Evolutionary conservation across 2,329 filamentous ascomycete genomes (phyloP).

Genomic region (Cladophialophora immunda): DNA sequence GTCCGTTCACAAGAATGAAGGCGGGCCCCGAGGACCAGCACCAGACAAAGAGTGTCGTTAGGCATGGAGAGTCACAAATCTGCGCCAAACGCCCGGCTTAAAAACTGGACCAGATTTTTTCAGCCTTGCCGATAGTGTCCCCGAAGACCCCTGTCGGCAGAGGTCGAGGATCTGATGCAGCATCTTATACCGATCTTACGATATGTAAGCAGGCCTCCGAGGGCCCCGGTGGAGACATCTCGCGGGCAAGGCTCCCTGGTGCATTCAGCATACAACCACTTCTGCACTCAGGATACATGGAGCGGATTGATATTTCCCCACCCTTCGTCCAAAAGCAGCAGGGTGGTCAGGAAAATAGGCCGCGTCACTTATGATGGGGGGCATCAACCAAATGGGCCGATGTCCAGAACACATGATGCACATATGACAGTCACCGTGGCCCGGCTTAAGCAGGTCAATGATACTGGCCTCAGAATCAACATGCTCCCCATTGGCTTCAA

Average conservation of each 20-base stretch:
- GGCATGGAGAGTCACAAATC: background rate
- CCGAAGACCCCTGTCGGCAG: background rate
- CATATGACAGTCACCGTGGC: background rate
- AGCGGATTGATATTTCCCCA: background rate
- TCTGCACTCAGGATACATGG: background rate
- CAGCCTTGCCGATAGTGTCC: background rate
- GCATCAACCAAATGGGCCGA: background rate
- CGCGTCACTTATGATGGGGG: background rate
- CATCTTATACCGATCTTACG: background rate
- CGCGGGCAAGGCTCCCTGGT: background rate
- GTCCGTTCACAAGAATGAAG: background rate
- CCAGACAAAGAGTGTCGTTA: background rate
- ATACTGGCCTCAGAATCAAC: background rate
- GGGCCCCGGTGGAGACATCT: background rate
- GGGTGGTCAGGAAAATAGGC: background rate
- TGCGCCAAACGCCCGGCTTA: background rate
- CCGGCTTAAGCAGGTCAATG: background rate
- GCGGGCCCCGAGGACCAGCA: background rate
- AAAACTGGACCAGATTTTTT: background rate
- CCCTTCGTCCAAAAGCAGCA: background rate
- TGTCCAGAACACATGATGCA: background rate
- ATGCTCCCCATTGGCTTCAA: background rate
- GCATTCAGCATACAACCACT: background rate
- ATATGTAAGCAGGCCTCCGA: background rate
- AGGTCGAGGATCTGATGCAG: background rate